Evolutionary conservation across 345 rosid species (phyloP).

Genomic region (Pistacia atlantica): DNA sequence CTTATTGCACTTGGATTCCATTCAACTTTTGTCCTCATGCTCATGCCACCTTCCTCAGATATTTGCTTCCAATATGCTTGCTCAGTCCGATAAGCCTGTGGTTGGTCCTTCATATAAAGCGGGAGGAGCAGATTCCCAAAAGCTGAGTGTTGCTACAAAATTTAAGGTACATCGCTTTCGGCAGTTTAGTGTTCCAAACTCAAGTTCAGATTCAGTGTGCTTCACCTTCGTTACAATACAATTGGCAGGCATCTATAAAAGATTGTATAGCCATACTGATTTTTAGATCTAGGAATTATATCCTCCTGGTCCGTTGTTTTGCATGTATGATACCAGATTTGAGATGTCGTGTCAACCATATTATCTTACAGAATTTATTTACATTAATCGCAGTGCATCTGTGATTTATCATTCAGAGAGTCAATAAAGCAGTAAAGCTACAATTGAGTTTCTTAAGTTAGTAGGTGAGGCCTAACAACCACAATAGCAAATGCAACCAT

Average conservation of each 20-base stretch:
- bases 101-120: constrained; percentile 85
- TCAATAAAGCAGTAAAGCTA: background rate
- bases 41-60: constrained; percentile 84
- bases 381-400: background rate
- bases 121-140: constrained; percentile 97
- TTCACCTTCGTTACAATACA: background rate
- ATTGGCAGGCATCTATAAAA: constrained; percentile 7
- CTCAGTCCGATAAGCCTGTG: constrained; percentile 75
- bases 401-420: background rate
- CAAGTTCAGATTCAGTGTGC: background rate
- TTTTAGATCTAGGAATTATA: constrained; percentile 1
- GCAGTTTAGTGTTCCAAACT: constrained; percentile 5
- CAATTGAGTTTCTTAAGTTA: background rate
- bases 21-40: constrained; percentile 87
- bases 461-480: too few species aligned
- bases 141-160: constrained; percentile 88
- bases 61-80: constrained; percentile 88
- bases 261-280: background rate
- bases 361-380: background rate
- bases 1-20: constrained; percentile 88
- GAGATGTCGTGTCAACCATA: background rate
- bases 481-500: too few species aligned
- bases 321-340: background rate
- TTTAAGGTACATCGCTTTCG: constrained; percentile 68
- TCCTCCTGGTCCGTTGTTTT: background rate